Base-by-base conservation (phyloP, 2,329 filamentous ascomycete genomes). In the Cylindrodendrum hubeiense region DNA sequence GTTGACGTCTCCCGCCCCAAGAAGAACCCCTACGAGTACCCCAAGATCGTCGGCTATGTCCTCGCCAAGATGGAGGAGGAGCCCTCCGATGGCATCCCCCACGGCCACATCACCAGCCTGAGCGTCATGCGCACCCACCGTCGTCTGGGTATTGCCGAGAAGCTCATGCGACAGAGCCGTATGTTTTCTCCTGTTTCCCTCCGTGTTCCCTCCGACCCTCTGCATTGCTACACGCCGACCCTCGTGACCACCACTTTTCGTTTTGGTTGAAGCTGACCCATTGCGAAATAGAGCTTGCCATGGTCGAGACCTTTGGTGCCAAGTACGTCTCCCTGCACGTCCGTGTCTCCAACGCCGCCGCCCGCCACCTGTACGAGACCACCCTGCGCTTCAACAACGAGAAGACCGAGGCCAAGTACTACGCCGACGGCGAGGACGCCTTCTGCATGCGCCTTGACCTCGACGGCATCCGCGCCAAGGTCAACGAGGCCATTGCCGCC, bases 21-120 rank as follows among this genome's bases (percentile, higher is more conserved):
- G 73, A 91, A 91, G 78, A 89, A 91, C 0, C 90, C 91, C 50
- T 93, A 95, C 81, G 93, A 97, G 80, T 96, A 97, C 75, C 96
- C 96, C 71, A 97, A 98, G 82, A 97, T 99, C 66, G 96, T 99
- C 24, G 96, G 96, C 74, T 99, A 99, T 79, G 96, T 99, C n/a
- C 90, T 99, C 26, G 96, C 96, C 55, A 99, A 99, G 87, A 99
- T 99, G 95, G 96, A 99, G 82, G 96, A 99, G 84, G 96, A 98
- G 80, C 95, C 96, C 8, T 78, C 91, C 65, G 95, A 98, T 79
- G 95, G 95, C 63, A 85, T 98, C 43, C 93, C 91, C 74, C 96
- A 98, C 82, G 96, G 96, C 17, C 96, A 99, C 83, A 98, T 99
- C 77, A 99, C 96, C 49, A 95, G 91, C 73, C 81, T 99, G 76